Evolutionary conservation across 2,329 filamentous ascomycete genomes (phyloP).

Genomic region (Penicillium concentricum): DNA sequence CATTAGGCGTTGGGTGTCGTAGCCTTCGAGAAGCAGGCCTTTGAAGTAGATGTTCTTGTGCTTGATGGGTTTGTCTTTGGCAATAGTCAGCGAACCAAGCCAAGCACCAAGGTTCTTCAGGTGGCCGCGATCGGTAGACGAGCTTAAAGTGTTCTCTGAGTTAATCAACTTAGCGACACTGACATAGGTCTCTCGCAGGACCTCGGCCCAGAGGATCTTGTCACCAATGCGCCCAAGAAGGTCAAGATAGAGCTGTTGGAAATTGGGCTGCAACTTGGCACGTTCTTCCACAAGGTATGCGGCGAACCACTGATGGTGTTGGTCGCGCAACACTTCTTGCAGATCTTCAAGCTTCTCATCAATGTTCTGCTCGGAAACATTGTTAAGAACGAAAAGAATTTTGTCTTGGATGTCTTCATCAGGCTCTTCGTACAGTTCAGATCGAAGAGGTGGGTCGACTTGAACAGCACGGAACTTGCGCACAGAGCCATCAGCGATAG

Average conservation of each 20-base stretch:
- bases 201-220: conserved; percentile 76
- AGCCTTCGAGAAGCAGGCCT: conserved; percentile 87
- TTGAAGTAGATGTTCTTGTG: conserved; percentile 98
- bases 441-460: conserved; percentile 66
- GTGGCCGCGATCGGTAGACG: conserved; percentile 78
- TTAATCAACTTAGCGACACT: conserved; percentile 86
- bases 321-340: conserved; percentile 71
- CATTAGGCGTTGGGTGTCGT: conserved; percentile 85
- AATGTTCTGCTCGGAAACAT: conserved; percentile 87
- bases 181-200: conserved; percentile 89
- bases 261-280: conserved; percentile 96
- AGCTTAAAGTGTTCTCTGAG: conserved; percentile 80
- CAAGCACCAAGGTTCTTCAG: conserved; percentile 92
- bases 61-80: conserved; percentile 90
- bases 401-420: conserved; percentile 83
- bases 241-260: conserved; percentile 88
- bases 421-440: conserved; percentile 74
- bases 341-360: conserved; percentile 81
- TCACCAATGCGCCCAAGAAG: conserved; percentile 81
- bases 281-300: conserved; percentile 92
- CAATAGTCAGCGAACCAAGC: conserved; percentile 90
- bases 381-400: conserved; percentile 94
- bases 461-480: conserved; percentile 77
- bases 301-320: conserved; percentile 95
- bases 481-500: conserved; percentile 58